Percentiles rank a stretch among this genome's conserved stretches.
These are phyloP conservation scores for Chamaecyparis obtusa DNA, from an alignment of 75 land plant genomes.

Conservation along the genomic window DNA sequence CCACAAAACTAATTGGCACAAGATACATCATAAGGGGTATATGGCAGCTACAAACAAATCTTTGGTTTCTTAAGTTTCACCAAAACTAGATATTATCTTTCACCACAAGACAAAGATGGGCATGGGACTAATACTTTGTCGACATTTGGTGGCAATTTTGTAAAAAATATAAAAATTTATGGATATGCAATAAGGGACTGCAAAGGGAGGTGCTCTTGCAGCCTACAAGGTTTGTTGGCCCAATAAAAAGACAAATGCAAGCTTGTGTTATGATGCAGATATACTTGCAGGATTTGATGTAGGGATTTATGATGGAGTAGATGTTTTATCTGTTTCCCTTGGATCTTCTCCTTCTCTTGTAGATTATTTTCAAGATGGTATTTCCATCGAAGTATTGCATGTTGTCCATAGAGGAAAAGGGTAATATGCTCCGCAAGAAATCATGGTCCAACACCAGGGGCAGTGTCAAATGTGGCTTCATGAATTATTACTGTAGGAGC, in stretches of 20 bases:
- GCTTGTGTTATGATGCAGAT: conserved; percentile 47
- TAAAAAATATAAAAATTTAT: conserved; percentile 22
- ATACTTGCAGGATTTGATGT: conserved; percentile 63
- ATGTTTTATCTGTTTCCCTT: conserved; percentile 39
- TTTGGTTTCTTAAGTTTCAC: conserved; percentile 7
- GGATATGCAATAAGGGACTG: conserved; percentile 61
- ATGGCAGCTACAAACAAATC: conserved; percentile 7
- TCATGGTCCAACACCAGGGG: conserved; percentile 23
- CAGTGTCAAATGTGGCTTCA: conserved; percentile 43
- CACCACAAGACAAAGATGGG: conserved; percentile 41
- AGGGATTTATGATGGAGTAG: conserved; percentile 45
- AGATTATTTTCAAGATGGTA: conserved; percentile 28
- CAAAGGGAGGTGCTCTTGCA: conserved; percentile 74
- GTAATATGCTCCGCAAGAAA: conserved; percentile 47
- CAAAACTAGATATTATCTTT: conserved; percentile 9
- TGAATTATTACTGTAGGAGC: conserved; percentile 54
- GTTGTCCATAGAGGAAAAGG: conserved; percentile 24
- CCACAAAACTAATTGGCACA: conserved; percentile 47
- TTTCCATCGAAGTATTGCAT: conserved; percentile 47
- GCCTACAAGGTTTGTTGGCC: conserved; percentile 81
- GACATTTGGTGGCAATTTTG: conserved; percentile 59
- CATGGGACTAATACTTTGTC: conserved; percentile 76
- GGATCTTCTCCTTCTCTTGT: conserved; percentile 26
- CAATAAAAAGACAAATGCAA: background rate
- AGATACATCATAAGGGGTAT: conserved; percentile 38